A percentile compares a stretch with the other conserved stretches of the same genome.
phyloP scores from a whole-genome alignment of 768 basidiomycete species.

The Solioccasus polychromus region DNA sequence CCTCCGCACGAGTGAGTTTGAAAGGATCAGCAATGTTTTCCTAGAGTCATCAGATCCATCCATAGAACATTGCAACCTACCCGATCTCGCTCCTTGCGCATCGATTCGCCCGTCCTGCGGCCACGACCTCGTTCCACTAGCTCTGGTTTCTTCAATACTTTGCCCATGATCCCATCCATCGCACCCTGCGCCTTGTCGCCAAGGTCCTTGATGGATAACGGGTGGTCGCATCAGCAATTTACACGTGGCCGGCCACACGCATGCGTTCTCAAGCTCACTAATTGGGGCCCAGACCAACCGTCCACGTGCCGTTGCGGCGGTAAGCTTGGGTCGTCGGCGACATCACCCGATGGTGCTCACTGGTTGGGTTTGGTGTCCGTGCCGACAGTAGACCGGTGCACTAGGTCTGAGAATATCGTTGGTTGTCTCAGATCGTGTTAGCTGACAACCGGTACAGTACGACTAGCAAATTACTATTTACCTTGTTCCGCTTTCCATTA shows the following conservation, averaged over 20 bases:
- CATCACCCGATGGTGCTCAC: background rate
- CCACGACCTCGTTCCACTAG: constrained; percentile 38
- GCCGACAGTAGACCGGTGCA: constrained; percentile 21
- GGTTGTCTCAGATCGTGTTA: too few relatives aligned
- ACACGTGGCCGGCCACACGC: background rate
- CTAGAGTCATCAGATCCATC: too few relatives aligned
- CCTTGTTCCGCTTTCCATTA: too few relatives aligned
- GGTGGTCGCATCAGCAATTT: background rate
- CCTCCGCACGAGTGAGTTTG: too few relatives aligned
- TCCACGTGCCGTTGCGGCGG: constrained; percentile 43
- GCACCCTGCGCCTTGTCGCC: constrained; percentile 37
- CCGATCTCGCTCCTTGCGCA: constrained; percentile 33
- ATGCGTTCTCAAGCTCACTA: constrained; percentile 31
- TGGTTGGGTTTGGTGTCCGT: constrained; percentile 6
- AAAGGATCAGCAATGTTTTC: too few relatives aligned
- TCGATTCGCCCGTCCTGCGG: constrained; percentile 39
- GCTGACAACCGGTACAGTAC: too few relatives aligned
- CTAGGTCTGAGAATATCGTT: background rate
- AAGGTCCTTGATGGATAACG: constrained; percentile 21
- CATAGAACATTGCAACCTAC: constrained; percentile 3
- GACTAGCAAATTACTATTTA: too few relatives aligned
- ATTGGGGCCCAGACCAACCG: constrained; percentile 39
- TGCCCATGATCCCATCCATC: constrained; percentile 40
- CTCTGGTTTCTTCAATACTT: constrained; percentile 35
- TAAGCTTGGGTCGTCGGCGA: constrained; percentile 18